These are phyloP conservation scores for Cryptococcus maquisensis DNA, from an alignment of 1,284 basidiomycete genomes.

Conservation along the genomic window DNA sequence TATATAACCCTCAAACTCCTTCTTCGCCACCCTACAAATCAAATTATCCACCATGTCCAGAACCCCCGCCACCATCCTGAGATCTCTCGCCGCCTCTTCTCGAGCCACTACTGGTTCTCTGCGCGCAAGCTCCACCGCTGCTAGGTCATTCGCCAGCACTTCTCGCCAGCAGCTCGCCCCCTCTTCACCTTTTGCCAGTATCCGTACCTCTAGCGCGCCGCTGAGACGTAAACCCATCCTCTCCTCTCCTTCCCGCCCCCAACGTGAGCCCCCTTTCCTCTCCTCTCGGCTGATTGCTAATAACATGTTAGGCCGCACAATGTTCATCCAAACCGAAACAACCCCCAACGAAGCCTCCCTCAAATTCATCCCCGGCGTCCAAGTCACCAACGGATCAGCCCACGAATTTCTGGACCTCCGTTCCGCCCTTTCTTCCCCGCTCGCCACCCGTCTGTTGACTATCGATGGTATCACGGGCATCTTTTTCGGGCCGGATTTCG, in stretches of 20 bases:
- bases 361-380: constrained; percentile 92
- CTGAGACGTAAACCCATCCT: constrained; percentile 3
- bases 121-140: constrained; percentile 1
- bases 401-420: constrained; percentile 92
- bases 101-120: constrained; percentile 6
- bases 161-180: constrained; percentile 4
- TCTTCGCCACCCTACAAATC: neutral
- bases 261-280: constrained; percentile 12
- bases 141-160: constrained; percentile 16
- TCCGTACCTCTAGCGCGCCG: neutral
- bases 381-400: constrained; percentile 71
- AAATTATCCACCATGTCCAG: constrained; percentile 5
- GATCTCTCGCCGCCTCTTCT: constrained; percentile 33
- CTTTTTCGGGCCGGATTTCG: constrained; percentile 97
- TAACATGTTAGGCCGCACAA: constrained; percentile 62
- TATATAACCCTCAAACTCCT: no score
- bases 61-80: constrained; percentile 14
- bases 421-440: constrained; percentile 75
- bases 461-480: constrained; percentile 83
- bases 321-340: constrained; percentile 96
- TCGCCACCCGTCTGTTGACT: constrained; percentile 88
- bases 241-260: constrained; percentile 8
- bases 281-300: neutral
- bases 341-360: constrained; percentile 97
- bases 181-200: constrained; percentile 1